These are phyloP conservation scores for Talaromyces pinophilus DNA, from an alignment of 2,329 filamentous ascomycete genomes.

Conservation along the genomic window DNA sequence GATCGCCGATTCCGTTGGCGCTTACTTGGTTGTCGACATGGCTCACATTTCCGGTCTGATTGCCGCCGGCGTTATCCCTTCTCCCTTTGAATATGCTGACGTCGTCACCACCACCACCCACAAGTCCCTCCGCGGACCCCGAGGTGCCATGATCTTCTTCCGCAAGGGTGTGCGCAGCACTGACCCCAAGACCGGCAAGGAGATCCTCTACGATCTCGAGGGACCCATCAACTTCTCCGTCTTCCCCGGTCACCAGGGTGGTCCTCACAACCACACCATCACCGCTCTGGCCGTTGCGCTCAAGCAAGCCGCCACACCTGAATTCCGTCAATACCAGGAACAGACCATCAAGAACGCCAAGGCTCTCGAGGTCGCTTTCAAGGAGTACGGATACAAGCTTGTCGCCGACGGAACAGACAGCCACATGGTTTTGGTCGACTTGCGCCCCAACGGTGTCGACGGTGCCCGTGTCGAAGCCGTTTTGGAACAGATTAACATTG, in stretches of 20 bases:
- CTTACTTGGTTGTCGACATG: constrained; percentile 94
- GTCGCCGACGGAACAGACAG: constrained; percentile 96
- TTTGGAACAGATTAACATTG: constrained; percentile 97
- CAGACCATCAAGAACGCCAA: constrained; percentile 90
- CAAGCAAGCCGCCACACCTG: constrained; percentile 84
- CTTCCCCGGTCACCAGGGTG: constrained; percentile 97
- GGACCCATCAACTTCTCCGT: constrained; percentile 92
- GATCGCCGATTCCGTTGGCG: constrained; percentile 86
- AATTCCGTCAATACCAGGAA: constrained; percentile 91
- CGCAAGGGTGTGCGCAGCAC: constrained; percentile 83
- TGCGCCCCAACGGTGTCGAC: constrained; percentile 85
- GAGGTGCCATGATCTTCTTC: constrained; percentile 98
- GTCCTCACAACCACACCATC: constrained; percentile 98
- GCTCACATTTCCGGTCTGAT: constrained; percentile 95
- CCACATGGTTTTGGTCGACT: constrained; percentile 89
- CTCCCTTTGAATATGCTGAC: constrained; percentile 85
- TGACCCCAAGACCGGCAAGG: constrained; percentile 81
- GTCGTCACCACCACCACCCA: constrained; percentile 98
- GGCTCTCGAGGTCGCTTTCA: constrained; percentile 76
- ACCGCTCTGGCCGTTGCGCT: constrained; percentile 91
- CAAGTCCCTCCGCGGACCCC: constrained; percentile 92
- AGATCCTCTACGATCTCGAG: constrained; percentile 87
- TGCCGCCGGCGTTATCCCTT: constrained; percentile 85
- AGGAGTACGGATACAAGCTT: constrained; percentile 72
- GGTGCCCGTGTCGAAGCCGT: constrained; percentile 92